Percentiles rank a stretch among this genome's conserved stretches.
Conservation (phyloP, 2,329 filamentous ascomycete species). For the Aspergillus thermomutatus region DNA sequence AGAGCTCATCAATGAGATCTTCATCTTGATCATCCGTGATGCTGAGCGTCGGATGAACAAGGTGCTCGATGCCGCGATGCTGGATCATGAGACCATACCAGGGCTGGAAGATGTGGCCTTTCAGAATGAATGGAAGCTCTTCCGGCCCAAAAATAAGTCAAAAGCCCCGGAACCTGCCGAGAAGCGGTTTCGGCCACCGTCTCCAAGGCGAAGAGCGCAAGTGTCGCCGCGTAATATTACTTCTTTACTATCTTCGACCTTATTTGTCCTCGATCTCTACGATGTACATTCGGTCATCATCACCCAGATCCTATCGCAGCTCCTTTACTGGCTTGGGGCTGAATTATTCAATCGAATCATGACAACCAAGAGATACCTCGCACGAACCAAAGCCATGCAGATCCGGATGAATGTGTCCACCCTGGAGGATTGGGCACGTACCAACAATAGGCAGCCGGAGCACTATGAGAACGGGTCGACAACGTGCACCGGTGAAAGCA, state of each 20-base stretch:
- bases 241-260: slow-evolving; percentile 87
- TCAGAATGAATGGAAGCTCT: slow-evolving; percentile 97
- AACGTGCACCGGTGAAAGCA: slow-evolving; percentile 78
- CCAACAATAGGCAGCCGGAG: slow-evolving; percentile 90
- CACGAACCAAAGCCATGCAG: slow-evolving; percentile 97
- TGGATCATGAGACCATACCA: slow-evolving; percentile 96
- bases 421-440: slow-evolving; percentile 91
- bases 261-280: slow-evolving; percentile 98
- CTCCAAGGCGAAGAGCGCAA: slow-evolving; percentile 87
- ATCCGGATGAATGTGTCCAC: slow-evolving; percentile 98
- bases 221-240: slow-evolving; percentile 92
- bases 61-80: slow-evolving; percentile 85
- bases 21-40: slow-evolving; percentile 94
- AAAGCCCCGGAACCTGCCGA: slow-evolving; percentile 82
- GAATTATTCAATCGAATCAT: slow-evolving; percentile 98
- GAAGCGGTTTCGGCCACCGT: slow-evolving; percentile 87
- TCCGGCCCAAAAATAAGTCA: slow-evolving; percentile 84
- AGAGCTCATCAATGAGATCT: slow-evolving; percentile 96
- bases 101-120: slow-evolving; percentile 96
- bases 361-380: slow-evolving; percentile 90
- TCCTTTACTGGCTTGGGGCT: slow-evolving; percentile 93
- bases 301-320: slow-evolving; percentile 83
- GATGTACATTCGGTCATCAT: slow-evolving; percentile 97
- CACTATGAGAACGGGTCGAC: slow-evolving; percentile 93
- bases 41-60: slow-evolving; percentile 96